Evolutionary conservation across 2,329 filamentous ascomycete species (phyloP).

Genomic region (Stenocarpella maydis): DNA sequence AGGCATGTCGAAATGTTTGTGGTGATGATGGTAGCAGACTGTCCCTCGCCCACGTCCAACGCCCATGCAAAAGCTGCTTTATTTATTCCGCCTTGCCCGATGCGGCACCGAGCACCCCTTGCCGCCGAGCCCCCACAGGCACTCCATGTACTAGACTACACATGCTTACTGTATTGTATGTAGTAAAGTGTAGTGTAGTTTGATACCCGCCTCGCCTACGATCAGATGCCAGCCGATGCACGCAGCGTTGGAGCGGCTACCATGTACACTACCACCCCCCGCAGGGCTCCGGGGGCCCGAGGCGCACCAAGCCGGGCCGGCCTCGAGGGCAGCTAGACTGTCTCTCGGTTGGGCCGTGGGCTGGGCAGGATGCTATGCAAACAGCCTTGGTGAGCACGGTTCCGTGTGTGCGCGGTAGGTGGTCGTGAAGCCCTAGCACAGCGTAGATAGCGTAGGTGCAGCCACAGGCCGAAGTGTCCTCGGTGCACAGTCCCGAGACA

Average conservation of each 20-base stretch:
- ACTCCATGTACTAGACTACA: too few relatives aligned
- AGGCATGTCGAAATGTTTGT: background rate
- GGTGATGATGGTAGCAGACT: too few relatives aligned
- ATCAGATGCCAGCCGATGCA: too few relatives aligned
- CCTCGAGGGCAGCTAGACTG: background rate
- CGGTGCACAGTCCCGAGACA: background rate
- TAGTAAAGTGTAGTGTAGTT: background rate
- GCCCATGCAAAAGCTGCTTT: too few relatives aligned
- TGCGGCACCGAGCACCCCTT: constrained; percentile 8
- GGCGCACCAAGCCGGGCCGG: background rate
- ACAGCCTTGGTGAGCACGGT: background rate
- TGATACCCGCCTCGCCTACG: background rate
- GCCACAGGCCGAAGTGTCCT: background rate
- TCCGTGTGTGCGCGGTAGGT: background rate
- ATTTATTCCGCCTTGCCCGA: constrained; percentile 18
- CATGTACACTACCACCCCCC: background rate
- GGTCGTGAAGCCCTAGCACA: too few relatives aligned
- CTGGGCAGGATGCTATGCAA: background rate
- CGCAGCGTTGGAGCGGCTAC: background rate
- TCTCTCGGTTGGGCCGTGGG: background rate
- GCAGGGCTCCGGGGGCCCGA: background rate
- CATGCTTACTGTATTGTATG: too few relatives aligned
- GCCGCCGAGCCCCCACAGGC: constrained; percentile 23
- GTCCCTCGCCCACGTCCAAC: background rate
- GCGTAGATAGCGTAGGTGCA: background rate